Percentiles rank a stretch among this genome's conserved stretches.
These are phyloP conservation scores for Talaromyces sp. DNA, from an alignment of 2,329 filamentous ascomycete genomes.

Conservation along the genomic window DNA sequence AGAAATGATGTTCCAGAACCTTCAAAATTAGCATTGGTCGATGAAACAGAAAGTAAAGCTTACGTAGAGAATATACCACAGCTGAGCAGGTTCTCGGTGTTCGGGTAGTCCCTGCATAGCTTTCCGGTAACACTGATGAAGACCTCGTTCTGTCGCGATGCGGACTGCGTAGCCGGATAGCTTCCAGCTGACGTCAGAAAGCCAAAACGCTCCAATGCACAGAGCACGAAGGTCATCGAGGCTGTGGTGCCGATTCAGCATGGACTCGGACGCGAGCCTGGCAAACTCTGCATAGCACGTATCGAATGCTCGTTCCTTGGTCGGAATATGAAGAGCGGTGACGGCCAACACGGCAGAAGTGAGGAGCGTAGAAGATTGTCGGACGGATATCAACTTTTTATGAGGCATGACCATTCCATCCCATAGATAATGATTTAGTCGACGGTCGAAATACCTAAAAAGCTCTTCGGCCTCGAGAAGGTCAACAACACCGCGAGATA, in stretches of 20 bases:
- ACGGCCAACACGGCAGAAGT: slow-evolving; percentile 43
- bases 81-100: slow-evolving; percentile 30
- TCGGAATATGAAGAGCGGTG: slow-evolving; percentile 45
- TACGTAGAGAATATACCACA: slow-evolving; percentile 41
- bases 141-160: slow-evolving; percentile 37
- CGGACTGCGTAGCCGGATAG: slow-evolving; percentile 37
- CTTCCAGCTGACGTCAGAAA: slow-evolving; percentile 49
- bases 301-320: slow-evolving; percentile 42
- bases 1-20: slow-evolving; percentile 40
- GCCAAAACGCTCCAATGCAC: slow-evolving; percentile 52
- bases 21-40: slow-evolving; percentile 9
- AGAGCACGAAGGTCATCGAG: slow-evolving; percentile 48
- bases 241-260: slow-evolving; percentile 48
- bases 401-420: slow-evolving; percentile 43
- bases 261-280: slow-evolving; percentile 46
- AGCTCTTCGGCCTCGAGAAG: slow-evolving; percentile 38
- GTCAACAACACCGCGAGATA: slow-evolving; percentile 44
- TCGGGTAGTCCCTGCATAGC: slow-evolving; percentile 32
- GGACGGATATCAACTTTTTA: slow-evolving; percentile 40
- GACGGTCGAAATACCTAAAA: slow-evolving; percentile 35
- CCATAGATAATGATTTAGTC: slow-evolving; percentile 36
- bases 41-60: slow-evolving; percentile 7
- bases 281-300: slow-evolving; percentile 48
- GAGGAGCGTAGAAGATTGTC: slow-evolving; percentile 41
- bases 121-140: slow-evolving; percentile 39